Evolutionary conservation across 2,329 filamentous ascomycete genomes (phyloP).

Genomic region (Xylariaceae sp.): DNA sequence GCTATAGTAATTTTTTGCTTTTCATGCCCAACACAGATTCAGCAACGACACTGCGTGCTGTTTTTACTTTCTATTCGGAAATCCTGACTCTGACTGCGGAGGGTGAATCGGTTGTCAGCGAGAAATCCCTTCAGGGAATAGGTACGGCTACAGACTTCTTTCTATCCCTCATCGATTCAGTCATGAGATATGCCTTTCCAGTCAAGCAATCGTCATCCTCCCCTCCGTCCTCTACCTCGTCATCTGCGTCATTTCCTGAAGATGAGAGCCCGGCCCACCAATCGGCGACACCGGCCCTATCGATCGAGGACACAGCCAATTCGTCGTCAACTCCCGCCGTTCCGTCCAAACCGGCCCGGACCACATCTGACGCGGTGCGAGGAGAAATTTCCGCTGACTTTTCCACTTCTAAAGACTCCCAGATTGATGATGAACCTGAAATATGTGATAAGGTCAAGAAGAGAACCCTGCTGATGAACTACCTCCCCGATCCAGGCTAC

Average conservation of each 20-base stretch:
- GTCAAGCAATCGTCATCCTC: conserved; percentile 29
- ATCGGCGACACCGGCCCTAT: conserved; percentile 9
- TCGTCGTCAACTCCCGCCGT: conserved; percentile 17
- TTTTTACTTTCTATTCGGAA: conserved; percentile 87
- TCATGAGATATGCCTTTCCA: conserved; percentile 62
- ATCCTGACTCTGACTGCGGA: conserved; percentile 87
- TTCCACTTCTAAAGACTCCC: conserved; percentile 22
- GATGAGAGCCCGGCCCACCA: conserved; percentile 12
- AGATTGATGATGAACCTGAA: conserved; percentile 29
- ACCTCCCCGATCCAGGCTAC: conserved; percentile 89
- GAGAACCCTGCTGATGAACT: conserved; percentile 58
- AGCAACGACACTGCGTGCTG: conserved; percentile 69
- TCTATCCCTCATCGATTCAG: conserved; percentile 70
- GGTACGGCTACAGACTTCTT: conserved; percentile 73
- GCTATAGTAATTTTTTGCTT: conserved; percentile 81
- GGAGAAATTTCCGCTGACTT: conserved; percentile 19
- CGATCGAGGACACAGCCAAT: conserved; percentile 15
- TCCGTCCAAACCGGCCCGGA: conserved; percentile 12
- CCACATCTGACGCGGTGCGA: conserved; percentile 16
- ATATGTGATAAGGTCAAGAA: conserved; percentile 38
- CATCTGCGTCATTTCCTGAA: conserved; percentile 13
- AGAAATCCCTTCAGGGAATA: conserved; percentile 88
- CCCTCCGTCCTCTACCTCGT: conserved; percentile 9
- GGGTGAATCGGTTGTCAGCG: conserved; percentile 88
- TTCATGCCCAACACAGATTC: conserved; percentile 69